These are phyloP conservation scores for Fusarium clavum DNA, from an alignment of 2,329 filamentous ascomycete genomes.

Conservation along the genomic window DNA sequence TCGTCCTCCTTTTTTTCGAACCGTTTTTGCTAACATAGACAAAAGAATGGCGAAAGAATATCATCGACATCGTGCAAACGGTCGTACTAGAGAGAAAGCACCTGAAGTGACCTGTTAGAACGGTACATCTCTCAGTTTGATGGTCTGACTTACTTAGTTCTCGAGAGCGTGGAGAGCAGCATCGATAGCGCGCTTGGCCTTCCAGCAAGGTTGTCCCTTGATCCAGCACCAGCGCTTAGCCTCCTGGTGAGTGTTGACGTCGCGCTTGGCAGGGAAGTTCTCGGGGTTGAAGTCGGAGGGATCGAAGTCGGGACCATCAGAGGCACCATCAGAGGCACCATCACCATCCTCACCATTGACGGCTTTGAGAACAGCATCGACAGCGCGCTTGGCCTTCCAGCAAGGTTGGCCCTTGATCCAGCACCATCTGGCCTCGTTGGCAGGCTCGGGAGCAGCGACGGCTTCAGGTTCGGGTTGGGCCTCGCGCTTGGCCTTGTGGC, in stretches of 20 bases:
- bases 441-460: background rate
- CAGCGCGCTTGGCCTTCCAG: constrained; percentile 53
- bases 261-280: constrained; percentile 51
- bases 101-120: constrained; percentile 19
- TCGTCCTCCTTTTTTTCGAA: constrained; percentile 18
- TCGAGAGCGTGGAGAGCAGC: constrained; percentile 43
- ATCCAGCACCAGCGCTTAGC: constrained; percentile 50
- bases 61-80: constrained; percentile 16
- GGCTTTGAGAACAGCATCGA: constrained; percentile 46
- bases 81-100: constrained; percentile 10
- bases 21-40: constrained; percentile 17
- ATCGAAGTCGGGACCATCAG: constrained; percentile 39
- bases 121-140: background rate
- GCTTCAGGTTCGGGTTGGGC: background rate
- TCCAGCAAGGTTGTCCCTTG: constrained; percentile 55
- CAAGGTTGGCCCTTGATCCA: constrained; percentile 34
- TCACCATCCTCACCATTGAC: constrained; percentile 43
- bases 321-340: constrained; percentile 39
- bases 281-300: constrained; percentile 45
- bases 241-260: constrained; percentile 26
- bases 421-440: constrained; percentile 25
- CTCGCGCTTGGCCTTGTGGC: constrained; percentile 54
- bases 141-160: constrained; percentile 35
- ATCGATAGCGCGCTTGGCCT: constrained; percentile 51
- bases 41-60: constrained; percentile 20